phyloP scores from a whole-genome alignment of 176 grass and related monocot species.

The maize (Zea mays) region Zm-B73-REFERENCE-NAM-5.0 NC_050101.1:142036501-142037000 shows the following conservation, averaged over 20 bases:
- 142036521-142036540: slow-evolving; percentile 31
- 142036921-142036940: background rate
- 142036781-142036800: slow-evolving; percentile 22
- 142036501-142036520: slow-evolving; percentile 33
- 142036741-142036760: slow-evolving; percentile 60
- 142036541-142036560: slow-evolving; percentile 4
- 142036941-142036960: slow-evolving; percentile 43
- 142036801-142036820: slow-evolving; percentile 42
- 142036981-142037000: slow-evolving; percentile 44
- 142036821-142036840: slow-evolving; percentile 29
- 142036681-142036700: slow-evolving; percentile 63
- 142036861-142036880: slow-evolving; percentile 39
- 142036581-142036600: slow-evolving; percentile 37
- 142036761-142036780: slow-evolving; percentile 75
- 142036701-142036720: slow-evolving; percentile 62
- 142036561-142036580: slow-evolving; percentile 46
- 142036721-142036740: slow-evolving; percentile 52
- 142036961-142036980: slow-evolving; percentile 57
- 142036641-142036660: slow-evolving; percentile 32
- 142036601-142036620: slow-evolving; percentile 42
- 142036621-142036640: background rate
- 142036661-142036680: slow-evolving; percentile 37
- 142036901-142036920: slow-evolving; percentile 1
- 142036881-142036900: slow-evolving; percentile 18
- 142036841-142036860: slow-evolving; percentile 41